Conservation (phyloP, 1,139 yeast genomes). For the Pneumocystis wakefieldiae region DNA sequence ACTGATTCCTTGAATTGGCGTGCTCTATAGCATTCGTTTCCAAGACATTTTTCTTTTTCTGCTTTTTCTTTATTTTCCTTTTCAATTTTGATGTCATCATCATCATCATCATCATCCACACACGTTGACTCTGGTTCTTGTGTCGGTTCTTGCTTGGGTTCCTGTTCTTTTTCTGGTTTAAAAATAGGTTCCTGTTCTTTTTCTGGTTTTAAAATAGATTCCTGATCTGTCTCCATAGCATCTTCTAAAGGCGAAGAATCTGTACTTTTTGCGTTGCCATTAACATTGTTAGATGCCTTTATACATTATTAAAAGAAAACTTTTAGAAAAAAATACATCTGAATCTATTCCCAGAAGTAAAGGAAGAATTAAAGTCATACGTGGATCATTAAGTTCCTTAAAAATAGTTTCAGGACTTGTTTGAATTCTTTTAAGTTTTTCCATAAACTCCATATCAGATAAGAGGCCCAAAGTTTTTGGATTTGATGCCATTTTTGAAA, state of each 20-base stretch:
- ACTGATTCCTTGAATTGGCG: conserved; percentile 90
- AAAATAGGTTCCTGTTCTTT: conserved; percentile 20
- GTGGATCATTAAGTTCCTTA: conserved; percentile 44
- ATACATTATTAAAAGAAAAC: not conserved
- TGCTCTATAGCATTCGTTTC: conserved; percentile 72
- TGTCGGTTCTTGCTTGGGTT: conserved; percentile 19
- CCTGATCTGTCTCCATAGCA: conserved; percentile 15
- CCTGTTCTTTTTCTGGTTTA: conserved; percentile 22
- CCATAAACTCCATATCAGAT: conserved; percentile 75
- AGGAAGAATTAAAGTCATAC: conserved; percentile 79
- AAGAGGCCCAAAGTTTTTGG: conserved; percentile 79
- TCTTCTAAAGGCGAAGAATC: conserved; percentile 12
- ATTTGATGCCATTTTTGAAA: conserved; percentile 58
- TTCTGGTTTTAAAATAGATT: conserved; percentile 21
- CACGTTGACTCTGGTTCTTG: no score
- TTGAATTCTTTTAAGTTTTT: conserved; percentile 51
- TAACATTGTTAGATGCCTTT: conserved; percentile 7
- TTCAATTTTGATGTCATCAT: conserved; percentile 24
- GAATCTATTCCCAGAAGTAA: conserved; percentile 68
- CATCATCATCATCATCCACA: conserved; percentile 14
- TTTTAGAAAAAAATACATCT: conserved; percentile 22
- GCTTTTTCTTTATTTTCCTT: conserved; percentile 41
- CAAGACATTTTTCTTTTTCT: conserved; percentile 67
- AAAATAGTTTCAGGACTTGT: conserved; percentile 38
- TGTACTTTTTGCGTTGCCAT: conserved; percentile 15